Evolutionary conservation across 768 basidiomycete genomes (phyloP).

Genomic region (Leccinum variicolor): DNA sequence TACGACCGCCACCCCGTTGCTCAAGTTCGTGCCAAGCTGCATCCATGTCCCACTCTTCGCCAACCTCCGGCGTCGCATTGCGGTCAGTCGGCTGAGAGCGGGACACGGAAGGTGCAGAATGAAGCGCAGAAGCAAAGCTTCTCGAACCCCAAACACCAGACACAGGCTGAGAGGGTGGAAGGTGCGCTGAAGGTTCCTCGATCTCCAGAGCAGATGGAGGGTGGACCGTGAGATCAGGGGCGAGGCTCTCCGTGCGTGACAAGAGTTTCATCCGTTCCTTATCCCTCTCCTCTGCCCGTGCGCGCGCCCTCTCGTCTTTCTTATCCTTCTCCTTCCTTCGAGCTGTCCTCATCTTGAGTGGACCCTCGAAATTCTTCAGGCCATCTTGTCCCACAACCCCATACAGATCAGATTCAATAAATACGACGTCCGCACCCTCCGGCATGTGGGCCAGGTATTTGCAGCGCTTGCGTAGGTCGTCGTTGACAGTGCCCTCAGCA

Average conservation of each 20-base stretch:
- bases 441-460: conserved; percentile 94
- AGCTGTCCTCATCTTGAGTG: conserved; percentile 69
- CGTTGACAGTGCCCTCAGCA: conserved; percentile 80
- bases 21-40: conserved; percentile 81
- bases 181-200: conserved; percentile 12
- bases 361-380: conserved; percentile 78
- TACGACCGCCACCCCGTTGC: conserved; percentile 52
- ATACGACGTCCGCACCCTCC: conserved; percentile 88
- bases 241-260: conserved; percentile 18
- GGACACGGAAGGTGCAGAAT: conserved; percentile 46
- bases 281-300: conserved; percentile 73
- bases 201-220: conserved; percentile 8
- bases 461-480: conserved; percentile 90
- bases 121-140: conserved; percentile 79
- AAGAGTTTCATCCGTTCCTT: conserved; percentile 46
- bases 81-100: conserved; percentile 37
- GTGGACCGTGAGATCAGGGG: conserved; percentile 4
- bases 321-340: conserved; percentile 78
- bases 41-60: conserved; percentile 77
- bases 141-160: conserved; percentile 74
- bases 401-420: conserved; percentile 84
- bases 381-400: conserved; percentile 74
- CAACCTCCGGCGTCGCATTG: conserved; percentile 28
- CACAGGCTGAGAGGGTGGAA: conserved; percentile 9
- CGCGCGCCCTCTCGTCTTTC: conserved; percentile 84